A percentile compares a stretch with the other conserved stretches of the same genome.
Evolutionary conservation across 805 yeast genomes (phyloP).

Genomic region (Saccharomycopsis olivae): DNA sequence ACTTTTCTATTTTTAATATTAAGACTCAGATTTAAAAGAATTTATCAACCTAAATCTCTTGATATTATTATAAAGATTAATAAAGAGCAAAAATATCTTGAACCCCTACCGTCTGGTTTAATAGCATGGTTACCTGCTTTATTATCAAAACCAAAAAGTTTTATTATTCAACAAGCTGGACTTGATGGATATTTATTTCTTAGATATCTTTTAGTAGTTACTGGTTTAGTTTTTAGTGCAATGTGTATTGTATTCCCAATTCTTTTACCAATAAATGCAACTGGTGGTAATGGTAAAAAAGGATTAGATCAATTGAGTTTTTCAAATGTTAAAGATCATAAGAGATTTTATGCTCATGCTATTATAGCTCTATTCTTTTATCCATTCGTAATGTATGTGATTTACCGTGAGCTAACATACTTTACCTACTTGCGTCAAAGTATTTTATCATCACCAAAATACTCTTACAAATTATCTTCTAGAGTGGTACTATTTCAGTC

Average conservation of each 20-base stretch:
- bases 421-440: constrained; percentile 71
- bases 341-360: constrained; percentile 79
- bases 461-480: constrained; percentile 62
- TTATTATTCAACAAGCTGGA: constrained; percentile 78
- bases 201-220: constrained; percentile 57
- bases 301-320: constrained; percentile 76
- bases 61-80: constrained; percentile 36
- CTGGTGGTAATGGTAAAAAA: constrained; percentile 44
- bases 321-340: constrained; percentile 51
- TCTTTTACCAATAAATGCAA: constrained; percentile 76
- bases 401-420: constrained; percentile 75
- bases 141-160: constrained; percentile 56
- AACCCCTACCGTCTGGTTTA: constrained; percentile 60
- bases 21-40: constrained; percentile 54
- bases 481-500: constrained; percentile 79
- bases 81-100: constrained; percentile 53
- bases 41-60: constrained; percentile 76
- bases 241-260: constrained; percentile 48
- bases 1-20: constrained; percentile 51
- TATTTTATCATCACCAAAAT: constrained; percentile 69
- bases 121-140: constrained; percentile 61
- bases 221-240: constrained; percentile 44
- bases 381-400: constrained; percentile 54
- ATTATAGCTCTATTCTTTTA: constrained; percentile 72
- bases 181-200: constrained; percentile 90